These are phyloP conservation scores for Keithomyces neogunnii DNA, from an alignment of 2,329 filamentous ascomycete species.

Conservation along the genomic window DNA sequence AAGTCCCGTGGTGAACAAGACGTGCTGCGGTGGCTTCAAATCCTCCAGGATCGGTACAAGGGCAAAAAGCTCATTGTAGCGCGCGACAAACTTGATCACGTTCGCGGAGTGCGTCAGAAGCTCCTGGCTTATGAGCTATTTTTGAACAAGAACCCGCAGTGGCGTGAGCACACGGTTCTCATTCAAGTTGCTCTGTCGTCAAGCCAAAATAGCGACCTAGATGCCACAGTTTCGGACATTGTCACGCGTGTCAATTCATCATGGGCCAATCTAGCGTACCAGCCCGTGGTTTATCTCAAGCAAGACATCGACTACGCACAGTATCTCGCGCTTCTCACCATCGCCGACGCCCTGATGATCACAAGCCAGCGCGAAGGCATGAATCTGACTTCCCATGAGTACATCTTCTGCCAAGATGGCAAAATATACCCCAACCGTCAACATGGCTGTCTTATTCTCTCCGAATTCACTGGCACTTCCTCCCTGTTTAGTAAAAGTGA, in stretches of 20 bases:
- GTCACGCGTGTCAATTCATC: slow-evolving; percentile 89
- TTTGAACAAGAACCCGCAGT: slow-evolving; percentile 86
- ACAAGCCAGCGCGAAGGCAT: slow-evolving; percentile 94
- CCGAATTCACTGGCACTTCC: slow-evolving; percentile 89
- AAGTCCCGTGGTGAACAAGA: slow-evolving; percentile 62
- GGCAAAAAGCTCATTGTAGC: slow-evolving; percentile 88
- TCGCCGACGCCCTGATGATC: slow-evolving; percentile 89
- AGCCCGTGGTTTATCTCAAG: slow-evolving; percentile 87
- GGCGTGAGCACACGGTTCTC: slow-evolving; percentile 78
- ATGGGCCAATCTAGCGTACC: slow-evolving; percentile 84
- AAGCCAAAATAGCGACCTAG: slow-evolving; percentile 78
- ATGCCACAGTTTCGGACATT: slow-evolving; percentile 85
- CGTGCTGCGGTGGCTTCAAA: slow-evolving; percentile 70
- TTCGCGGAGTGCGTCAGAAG: slow-evolving; percentile 89
- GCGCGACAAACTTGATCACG: slow-evolving; percentile 86
- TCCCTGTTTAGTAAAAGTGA: slow-evolving; percentile 75
- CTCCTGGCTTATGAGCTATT: slow-evolving; percentile 88
- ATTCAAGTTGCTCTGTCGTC: slow-evolving; percentile 92
- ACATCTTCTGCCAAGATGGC: slow-evolving; percentile 86
- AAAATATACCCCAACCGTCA: slow-evolving; percentile 60
- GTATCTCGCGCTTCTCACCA: slow-evolving; percentile 83
- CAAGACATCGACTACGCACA: slow-evolving; percentile 91
- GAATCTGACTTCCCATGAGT: slow-evolving; percentile 95
- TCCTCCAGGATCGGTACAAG: slow-evolving; percentile 74
- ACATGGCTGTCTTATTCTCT: slow-evolving; percentile 82